Percentiles rank a stretch among this genome's conserved stretches.
phyloP scores from a whole-genome alignment of 1,284 basidiomycete species.

The Pseudomicrostroma phylloplanum region DNA sequence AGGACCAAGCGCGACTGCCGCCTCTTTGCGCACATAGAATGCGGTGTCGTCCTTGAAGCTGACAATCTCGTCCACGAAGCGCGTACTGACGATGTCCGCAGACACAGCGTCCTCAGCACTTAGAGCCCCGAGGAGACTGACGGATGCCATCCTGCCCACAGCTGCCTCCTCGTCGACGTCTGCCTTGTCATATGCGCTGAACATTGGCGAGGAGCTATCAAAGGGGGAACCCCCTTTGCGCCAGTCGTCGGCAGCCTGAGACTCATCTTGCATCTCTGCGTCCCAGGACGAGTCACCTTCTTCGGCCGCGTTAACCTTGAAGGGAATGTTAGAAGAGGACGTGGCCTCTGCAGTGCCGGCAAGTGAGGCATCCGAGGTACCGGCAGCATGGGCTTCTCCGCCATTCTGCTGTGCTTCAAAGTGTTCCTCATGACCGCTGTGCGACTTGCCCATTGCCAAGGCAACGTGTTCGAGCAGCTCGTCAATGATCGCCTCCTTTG shows the following conservation, averaged over 20 bases:
- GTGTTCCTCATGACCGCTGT: background rate
- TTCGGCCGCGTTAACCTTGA: no score
- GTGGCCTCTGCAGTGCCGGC: no score
- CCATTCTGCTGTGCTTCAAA: background rate
- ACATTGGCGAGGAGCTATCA: constrained; percentile 13
- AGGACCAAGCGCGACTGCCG: constrained; percentile 78
- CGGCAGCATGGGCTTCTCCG: background rate
- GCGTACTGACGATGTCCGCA: constrained; percentile 60
- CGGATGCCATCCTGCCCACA: constrained; percentile 79
- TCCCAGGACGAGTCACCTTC: constrained; percentile 9
- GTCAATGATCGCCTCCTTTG: constrained; percentile 27
- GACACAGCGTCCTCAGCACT: constrained; percentile 53
- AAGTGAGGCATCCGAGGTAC: background rate
- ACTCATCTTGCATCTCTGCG: constrained; percentile 13
- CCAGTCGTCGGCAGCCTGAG: constrained; percentile 12
- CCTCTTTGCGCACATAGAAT: constrained; percentile 81
- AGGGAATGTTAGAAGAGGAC: no score
- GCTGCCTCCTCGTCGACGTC: constrained; percentile 62
- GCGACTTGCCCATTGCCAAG: constrained; percentile 29
- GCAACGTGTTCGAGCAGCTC: constrained; percentile 48
- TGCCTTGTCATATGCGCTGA: constrained; percentile 20
- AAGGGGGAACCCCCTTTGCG: constrained; percentile 6
- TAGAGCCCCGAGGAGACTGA: constrained; percentile 84
- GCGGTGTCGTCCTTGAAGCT: constrained; percentile 70
- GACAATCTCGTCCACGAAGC: constrained; percentile 75